Base-by-base conservation (phyloP, 2,329 filamentous ascomycete genomes). In the Botryotinia calthae region DNA sequence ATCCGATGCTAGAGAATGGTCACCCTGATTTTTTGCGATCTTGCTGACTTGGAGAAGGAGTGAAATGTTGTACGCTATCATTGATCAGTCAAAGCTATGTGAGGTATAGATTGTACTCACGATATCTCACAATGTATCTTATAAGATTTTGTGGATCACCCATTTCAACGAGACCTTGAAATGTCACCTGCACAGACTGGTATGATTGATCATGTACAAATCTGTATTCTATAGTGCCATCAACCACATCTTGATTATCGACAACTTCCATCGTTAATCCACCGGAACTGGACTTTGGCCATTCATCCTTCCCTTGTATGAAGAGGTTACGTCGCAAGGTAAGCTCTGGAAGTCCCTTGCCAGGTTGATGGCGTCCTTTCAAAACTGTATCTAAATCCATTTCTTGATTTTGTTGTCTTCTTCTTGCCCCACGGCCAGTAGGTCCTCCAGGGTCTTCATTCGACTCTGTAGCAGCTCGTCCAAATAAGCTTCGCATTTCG, bases 11-110 rank as follows among this genome's bases (percentile, higher is more conserved):
- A 96, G 88, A 1, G 95, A 89, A 81, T 94, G 91, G 80, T 98
- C 96, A 70, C 94, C 90, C 80, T 98, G 94, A 76, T 97, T 93
- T 81, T 96, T 95, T 20, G 94, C 94, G 67, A 98, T 92, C 80
- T 94, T 93, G 75, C 93, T 97, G 42, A 97, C 94, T 81, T 98
- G 95, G 34, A 98, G 89, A n/a, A 98, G 87, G 2, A 93, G 95
- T 1, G 94, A 96, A 76, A 98, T 91, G 80, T 98, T 95, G 81
- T 98, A 98, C 5, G 95, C 87, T 88, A 73, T 70, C 16, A 42
- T 34, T 31, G 40, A 67, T 82, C 75, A 82, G 76, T 28, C 40
- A n/a, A 51, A 44, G 40, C 28, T 10, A 51, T 34, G 28, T 18
- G 42, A 34, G 67, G 22, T 25, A 31, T 25, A 68, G 56, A 25